These are phyloP conservation scores for Epichloe glyceriae DNA, from an alignment of 2,329 filamentous ascomycete genomes.

Conservation along the genomic window DNA sequence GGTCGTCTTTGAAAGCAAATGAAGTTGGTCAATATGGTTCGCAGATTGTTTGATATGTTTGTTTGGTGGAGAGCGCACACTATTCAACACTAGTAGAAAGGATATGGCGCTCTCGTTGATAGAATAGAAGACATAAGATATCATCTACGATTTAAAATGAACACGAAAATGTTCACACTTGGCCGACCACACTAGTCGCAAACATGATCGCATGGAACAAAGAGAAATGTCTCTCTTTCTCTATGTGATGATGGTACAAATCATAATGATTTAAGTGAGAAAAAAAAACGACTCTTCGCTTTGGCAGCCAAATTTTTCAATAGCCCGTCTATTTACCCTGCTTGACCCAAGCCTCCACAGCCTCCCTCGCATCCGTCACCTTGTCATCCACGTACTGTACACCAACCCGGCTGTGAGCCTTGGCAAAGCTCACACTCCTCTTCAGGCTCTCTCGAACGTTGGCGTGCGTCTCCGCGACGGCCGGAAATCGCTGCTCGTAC, in stretches of 20 bases:
- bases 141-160: background rate
- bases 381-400: constrained; percentile 67
- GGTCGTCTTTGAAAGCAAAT: background rate
- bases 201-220: background rate
- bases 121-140: background rate
- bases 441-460: constrained; percentile 54
- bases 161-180: background rate
- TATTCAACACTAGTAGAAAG: background rate
- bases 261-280: background rate
- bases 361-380: constrained; percentile 61
- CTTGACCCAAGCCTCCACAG: constrained; percentile 78
- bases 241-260: constrained; percentile 26
- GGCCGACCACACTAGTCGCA: background rate
- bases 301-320: constrained; percentile 8
- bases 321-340: constrained; percentile 56
- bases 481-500: constrained; percentile 84
- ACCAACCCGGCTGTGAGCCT: constrained; percentile 59
- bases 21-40: background rate
- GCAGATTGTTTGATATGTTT: background rate
- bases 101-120: background rate
- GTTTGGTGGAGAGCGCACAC: background rate
- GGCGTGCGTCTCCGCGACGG: constrained; percentile 69
- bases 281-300: background rate
- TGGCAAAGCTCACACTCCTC: constrained; percentile 59
- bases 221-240: constrained; percentile 5